A percentile compares a stretch with the other conserved stretches of the same genome.
These are phyloP conservation scores for Pythium aphanidermatum DNA, from an alignment of 352 stramenopile genomes.

Conservation along the genomic window DNA sequence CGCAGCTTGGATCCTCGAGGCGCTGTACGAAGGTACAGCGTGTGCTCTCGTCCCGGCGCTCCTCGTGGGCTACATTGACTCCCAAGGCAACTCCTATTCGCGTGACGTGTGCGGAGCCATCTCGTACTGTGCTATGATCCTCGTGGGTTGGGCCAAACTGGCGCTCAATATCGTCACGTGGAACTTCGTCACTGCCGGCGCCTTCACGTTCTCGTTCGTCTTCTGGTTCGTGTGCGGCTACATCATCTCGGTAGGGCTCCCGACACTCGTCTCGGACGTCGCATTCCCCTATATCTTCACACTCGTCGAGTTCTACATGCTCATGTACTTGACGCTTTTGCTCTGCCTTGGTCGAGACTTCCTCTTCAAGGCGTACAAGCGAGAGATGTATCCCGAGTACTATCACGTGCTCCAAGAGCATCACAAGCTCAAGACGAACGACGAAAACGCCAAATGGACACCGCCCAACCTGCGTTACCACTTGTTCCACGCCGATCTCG, in stretches of 20 bases:
- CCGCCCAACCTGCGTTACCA: conserved; percentile 61
- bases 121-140: conserved; percentile 76
- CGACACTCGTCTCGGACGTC: conserved; percentile 51
- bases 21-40: conserved; percentile 68
- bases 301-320: conserved; percentile 68
- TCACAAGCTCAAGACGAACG: conserved; percentile 35
- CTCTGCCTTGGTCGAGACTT: conserved; percentile 76
- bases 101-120: conserved; percentile 64
- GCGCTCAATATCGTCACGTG: conserved; percentile 80
- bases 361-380: conserved; percentile 82
- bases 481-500: conserved; percentile 65
- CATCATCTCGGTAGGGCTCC: conserved; percentile 55
- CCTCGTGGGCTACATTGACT: conserved; percentile 59
- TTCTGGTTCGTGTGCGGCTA: conserved; percentile 73
- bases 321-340: conserved; percentile 65
- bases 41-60: conserved; percentile 61
- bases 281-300: conserved; percentile 76
- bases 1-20: conserved; percentile 71
- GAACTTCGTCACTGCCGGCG: conserved; percentile 53
- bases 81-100: conserved; percentile 51
- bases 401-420: conserved; percentile 85
- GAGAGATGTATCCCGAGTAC: conserved; percentile 77
- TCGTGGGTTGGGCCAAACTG: conserved; percentile 75
- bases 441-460: conserved; percentile 48
- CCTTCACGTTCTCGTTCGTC: conserved; percentile 52